A percentile compares a stretch with the other conserved stretches of the same genome.
These are phyloP conservation scores for Candida sp. DNA, from an alignment of 1,139 yeast species.

Conservation along the genomic window DNA sequence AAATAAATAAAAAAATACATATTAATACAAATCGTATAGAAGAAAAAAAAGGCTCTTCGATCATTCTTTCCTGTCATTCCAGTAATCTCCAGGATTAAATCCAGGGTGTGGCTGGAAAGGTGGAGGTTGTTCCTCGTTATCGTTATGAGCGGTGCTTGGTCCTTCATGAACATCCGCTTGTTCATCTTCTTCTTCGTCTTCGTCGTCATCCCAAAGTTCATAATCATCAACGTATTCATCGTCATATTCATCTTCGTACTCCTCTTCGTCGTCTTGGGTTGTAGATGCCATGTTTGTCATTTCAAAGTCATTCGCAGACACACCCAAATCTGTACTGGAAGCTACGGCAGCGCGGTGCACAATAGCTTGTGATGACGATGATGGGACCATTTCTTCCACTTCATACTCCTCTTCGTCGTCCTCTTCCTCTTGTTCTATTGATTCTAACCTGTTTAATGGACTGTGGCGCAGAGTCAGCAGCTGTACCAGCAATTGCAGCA, in stretches of 20 bases:
- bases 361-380: neutral
- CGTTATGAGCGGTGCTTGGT: neutral
- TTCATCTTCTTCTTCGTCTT: constrained; percentile 2
- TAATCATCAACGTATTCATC: constrained; percentile 33
- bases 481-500: neutral
- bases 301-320: neutral
- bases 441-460: neutral
- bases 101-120: constrained; percentile 42
- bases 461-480: neutral
- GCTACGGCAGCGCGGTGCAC: neutral
- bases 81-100: constrained; percentile 33
- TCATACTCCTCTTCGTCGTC: neutral
- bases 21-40: neutral
- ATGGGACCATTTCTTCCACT: neutral
- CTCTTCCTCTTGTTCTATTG: neutral
- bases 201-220: constrained; percentile 29
- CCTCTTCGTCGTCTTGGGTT: neutral
- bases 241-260: constrained; percentile 18
- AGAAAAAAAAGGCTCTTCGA: neutral
- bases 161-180: neutral
- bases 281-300: neutral
- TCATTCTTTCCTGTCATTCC: constrained; percentile 26
- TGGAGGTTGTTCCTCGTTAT: constrained; percentile 26
- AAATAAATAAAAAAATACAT: neutral
- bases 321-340: neutral